Evolutionary conservation across 2,329 filamentous ascomycete species (phyloP).

Genomic region (Penicillium sp.): DNA sequence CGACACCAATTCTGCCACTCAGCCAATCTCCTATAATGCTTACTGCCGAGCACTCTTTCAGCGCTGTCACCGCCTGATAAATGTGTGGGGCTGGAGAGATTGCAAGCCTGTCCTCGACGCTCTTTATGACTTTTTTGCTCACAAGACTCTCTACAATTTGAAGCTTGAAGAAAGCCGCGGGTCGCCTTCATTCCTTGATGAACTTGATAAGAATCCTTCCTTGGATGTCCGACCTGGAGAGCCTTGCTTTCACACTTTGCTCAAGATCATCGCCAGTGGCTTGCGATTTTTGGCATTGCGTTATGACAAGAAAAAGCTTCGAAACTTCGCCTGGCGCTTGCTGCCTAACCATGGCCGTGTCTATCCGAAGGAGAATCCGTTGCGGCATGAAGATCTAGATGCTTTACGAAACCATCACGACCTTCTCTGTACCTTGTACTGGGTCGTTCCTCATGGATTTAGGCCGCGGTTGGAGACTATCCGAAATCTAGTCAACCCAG

Average conservation of each 20-base stretch:
- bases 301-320: constrained; percentile 55
- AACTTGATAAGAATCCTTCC: constrained; percentile 44
- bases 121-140: constrained; percentile 60
- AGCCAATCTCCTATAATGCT: constrained; percentile 51
- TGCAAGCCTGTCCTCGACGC: constrained; percentile 54
- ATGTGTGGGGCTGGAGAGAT: constrained; percentile 56
- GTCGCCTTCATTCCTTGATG: constrained; percentile 55
- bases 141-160: constrained; percentile 52
- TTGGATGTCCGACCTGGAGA: constrained; percentile 50
- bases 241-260: constrained; percentile 57
- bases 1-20: constrained; percentile 38
- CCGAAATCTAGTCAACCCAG: constrained; percentile 55
- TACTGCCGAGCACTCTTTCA: constrained; percentile 54
- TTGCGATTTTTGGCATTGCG: constrained; percentile 47
- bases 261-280: constrained; percentile 56
- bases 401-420: constrained; percentile 62
- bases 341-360: constrained; percentile 60
- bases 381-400: constrained; percentile 54
- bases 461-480: constrained; percentile 54
- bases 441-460: constrained; percentile 52
- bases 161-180: constrained; percentile 51
- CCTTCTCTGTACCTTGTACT: constrained; percentile 59
- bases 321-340: constrained; percentile 56
- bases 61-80: constrained; percentile 54
- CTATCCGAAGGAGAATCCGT: constrained; percentile 56